Evolutionary conservation across 805 yeast genomes (phyloP).

Genomic region (Vanderwaltozyma yarrowii): DNA sequence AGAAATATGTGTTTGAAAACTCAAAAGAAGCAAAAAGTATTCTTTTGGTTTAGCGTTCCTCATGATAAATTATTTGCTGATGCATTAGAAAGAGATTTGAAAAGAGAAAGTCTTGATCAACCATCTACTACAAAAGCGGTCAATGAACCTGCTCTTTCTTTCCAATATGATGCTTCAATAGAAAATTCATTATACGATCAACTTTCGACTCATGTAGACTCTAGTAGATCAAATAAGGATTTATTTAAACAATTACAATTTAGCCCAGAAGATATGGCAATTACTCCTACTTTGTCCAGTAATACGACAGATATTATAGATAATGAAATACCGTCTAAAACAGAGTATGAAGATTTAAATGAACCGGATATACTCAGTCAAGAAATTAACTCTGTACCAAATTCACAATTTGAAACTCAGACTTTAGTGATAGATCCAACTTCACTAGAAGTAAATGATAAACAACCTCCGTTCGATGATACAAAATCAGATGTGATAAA

Average conservation of each 20-base stretch:
- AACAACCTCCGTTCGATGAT: background rate
- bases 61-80: constrained; percentile 89
- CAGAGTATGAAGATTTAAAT: background rate
- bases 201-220: constrained; percentile 19
- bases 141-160: constrained; percentile 71
- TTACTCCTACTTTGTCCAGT: background rate
- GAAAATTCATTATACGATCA: constrained; percentile 43
- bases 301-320: background rate
- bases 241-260: background rate
- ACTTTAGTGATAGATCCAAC: constrained; percentile 12
- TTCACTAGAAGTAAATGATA: constrained; percentile 5
- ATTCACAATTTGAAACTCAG: constrained; percentile 7
- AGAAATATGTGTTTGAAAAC: constrained; percentile 83
- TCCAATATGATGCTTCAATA: constrained; percentile 47
- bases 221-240: background rate
- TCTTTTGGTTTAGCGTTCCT: constrained; percentile 93
- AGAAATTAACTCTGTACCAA: background rate
- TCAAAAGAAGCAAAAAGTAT: constrained; percentile 93
- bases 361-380: background rate
- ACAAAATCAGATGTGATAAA: background rate
- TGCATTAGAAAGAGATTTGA: constrained; percentile 85
- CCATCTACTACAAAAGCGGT: constrained; percentile 62
- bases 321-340: constrained; percentile 1
- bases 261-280: too few relatives aligned
- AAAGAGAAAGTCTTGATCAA: constrained; percentile 55